Base-by-base conservation (phyloP, 306 rosid species). In the Sophora flavescens region DNA sequence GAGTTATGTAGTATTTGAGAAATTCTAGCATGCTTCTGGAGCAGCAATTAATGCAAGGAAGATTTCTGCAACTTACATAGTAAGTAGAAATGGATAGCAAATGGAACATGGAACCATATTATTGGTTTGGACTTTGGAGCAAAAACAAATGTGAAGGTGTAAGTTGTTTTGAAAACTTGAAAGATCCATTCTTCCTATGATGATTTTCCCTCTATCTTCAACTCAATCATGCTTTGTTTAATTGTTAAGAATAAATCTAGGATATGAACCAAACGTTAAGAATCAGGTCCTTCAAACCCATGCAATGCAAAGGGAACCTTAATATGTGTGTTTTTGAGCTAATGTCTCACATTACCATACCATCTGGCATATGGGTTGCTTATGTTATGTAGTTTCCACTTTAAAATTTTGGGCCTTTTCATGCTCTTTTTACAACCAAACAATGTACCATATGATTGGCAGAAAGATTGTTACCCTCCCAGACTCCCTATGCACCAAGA, bases 211-310 rank as follows among this genome's bases (percentile, higher is more conserved):
- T 2, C 12, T 18, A 13, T 52, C 44, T 62, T 63, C 69, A 47
- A 72, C 6, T 53, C 3, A 57, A 30, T 63, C 68, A 79, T 17
- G 10, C 6, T 44, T 33, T 42, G 3, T 16, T 14, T 14, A 38
- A 8, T 77, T 68, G 42, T 36, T 48, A 12, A 66, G 59, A 59
- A 70, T 48, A 35, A 60, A 59, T 48, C 26, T 48, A 69, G 45
- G 2, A 33, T 10, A 18, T 6, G 54, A 75, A 44, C 4, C 50
- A 44, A 44, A 44, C 8, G 8, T 41, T 8, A 2, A 41, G 47
- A 41, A 0, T 41, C 45, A 0, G 8, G 10, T 44, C 14, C 14
- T 35, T 65, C 57, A 16, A 15, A n/a, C 44, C 45, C 56, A 72
- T 39, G 35, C 56, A 72, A 36, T 44, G 59, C 18, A 28, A 63